These are phyloP conservation scores for Suhomyces sp. DNA, from an alignment of 805 yeast species.

Conservation along the genomic window DNA sequence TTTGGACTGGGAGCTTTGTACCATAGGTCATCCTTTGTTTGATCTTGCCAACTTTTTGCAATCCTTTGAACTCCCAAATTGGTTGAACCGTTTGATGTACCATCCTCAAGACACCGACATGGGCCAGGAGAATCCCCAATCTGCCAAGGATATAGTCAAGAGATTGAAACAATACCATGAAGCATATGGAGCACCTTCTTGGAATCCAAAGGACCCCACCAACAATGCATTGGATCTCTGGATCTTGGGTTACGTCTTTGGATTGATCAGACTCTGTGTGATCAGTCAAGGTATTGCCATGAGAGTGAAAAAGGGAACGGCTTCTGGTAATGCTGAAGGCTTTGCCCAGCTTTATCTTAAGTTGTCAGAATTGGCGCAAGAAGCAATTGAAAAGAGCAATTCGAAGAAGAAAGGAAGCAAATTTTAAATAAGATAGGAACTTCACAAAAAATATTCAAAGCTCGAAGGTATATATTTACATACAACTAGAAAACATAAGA, in stretches of 20 bases:
- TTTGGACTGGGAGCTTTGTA: slow-evolving; percentile 66
- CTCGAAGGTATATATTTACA: too few relatives aligned
- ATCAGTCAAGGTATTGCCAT: slow-evolving; percentile 64
- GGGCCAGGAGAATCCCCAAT: slow-evolving; percentile 33
- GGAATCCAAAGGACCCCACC: slow-evolving; percentile 34
- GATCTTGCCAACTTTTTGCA: slow-evolving; percentile 60
- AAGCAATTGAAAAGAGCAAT: slow-evolving; percentile 11
- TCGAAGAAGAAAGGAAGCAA: neutral
- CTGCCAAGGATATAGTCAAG: slow-evolving; percentile 17
- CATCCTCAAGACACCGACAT: slow-evolving; percentile 27
- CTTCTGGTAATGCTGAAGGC: slow-evolving; percentile 49
- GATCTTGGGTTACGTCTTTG: slow-evolving; percentile 56
- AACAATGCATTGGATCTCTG: slow-evolving; percentile 48
- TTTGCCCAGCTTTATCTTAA: slow-evolving; percentile 36
- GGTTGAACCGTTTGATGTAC: slow-evolving; percentile 31
- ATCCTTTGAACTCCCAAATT: slow-evolving; percentile 48
- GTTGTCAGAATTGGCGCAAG: slow-evolving; percentile 31
- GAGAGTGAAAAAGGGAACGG: slow-evolving; percentile 50
- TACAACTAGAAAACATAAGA: too few relatives aligned
- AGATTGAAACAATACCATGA: slow-evolving; percentile 28
- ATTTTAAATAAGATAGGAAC: too few relatives aligned
- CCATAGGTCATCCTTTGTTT: slow-evolving; percentile 63
- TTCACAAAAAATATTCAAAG: too few relatives aligned
- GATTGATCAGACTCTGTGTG: slow-evolving; percentile 53
- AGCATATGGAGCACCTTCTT: slow-evolving; percentile 20